These are phyloP conservation scores for Brettanomyces nanus DNA, from an alignment of 805 yeast genomes.

Conservation along the genomic window DNA sequence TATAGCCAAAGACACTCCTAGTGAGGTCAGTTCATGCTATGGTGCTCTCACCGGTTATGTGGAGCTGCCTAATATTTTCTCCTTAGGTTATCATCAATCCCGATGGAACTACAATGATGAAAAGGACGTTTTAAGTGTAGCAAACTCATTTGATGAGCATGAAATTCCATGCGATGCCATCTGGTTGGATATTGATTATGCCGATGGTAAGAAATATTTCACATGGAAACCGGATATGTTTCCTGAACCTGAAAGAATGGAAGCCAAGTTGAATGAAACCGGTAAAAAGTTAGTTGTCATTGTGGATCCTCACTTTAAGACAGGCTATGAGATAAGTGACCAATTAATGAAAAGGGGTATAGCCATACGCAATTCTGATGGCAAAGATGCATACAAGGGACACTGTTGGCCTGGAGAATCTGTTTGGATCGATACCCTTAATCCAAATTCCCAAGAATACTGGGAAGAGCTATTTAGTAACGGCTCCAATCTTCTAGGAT, in stretches of 20 bases:
- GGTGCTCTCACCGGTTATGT: slow-evolving; percentile 68
- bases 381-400: slow-evolving; percentile 51
- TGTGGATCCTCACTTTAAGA: slow-evolving; percentile 87
- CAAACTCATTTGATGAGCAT: slow-evolving; percentile 58
- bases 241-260: slow-evolving; percentile 67
- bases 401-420: slow-evolving; percentile 99
- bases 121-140: slow-evolving; percentile 71
- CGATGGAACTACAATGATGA: slow-evolving; percentile 96
- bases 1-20: slow-evolving; percentile 49
- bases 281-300: slow-evolving; percentile 79
- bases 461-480: slow-evolving; percentile 51
- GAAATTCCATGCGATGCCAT: slow-evolving; percentile 82
- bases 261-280: slow-evolving; percentile 53
- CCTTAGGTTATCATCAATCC: slow-evolving; percentile 92
- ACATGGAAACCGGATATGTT: slow-evolving; percentile 78
- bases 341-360: slow-evolving; percentile 40
- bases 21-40: slow-evolving; percentile 49
- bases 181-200: slow-evolving; percentile 93
- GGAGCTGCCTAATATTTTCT: slow-evolving; percentile 63
- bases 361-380: slow-evolving; percentile 29
- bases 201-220: slow-evolving; percentile 79
- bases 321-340: slow-evolving; percentile 58
- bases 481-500: slow-evolving; percentile 37
- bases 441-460: slow-evolving; percentile 47
- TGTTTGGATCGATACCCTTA: slow-evolving; percentile 83